Conservation (phyloP, 495 filamentous ascomycete species). For the Aspergillus campestris region DNA sequence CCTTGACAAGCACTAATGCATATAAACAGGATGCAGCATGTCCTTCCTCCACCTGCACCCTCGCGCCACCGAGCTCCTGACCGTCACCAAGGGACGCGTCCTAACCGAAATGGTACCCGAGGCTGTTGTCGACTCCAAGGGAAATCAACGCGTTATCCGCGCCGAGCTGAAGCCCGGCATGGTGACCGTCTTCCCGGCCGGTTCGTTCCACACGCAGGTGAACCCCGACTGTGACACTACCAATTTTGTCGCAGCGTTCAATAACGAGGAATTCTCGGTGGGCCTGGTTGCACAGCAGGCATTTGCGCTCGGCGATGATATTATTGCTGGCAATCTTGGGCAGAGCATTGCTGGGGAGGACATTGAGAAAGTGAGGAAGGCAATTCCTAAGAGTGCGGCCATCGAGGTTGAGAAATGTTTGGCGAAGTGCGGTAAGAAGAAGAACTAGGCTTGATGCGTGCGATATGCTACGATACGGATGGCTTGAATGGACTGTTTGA, state of each 20-base stretch:
- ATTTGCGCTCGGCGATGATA: slow-evolving; percentile 14
- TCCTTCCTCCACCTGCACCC: slow-evolving; percentile 34
- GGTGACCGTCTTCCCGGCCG: slow-evolving; percentile 42
- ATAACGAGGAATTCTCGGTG: slow-evolving; percentile 16
- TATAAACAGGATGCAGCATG: slow-evolving; percentile 35
- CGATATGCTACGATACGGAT: too few relatives aligned
- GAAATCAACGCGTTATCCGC: slow-evolving; percentile 19
- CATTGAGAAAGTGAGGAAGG: slow-evolving; percentile 15
- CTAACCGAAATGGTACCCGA: slow-evolving; percentile 37
- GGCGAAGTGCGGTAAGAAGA: slow-evolving; percentile 16
- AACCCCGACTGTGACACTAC: slow-evolving; percentile 34
- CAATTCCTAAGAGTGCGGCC: slow-evolving; percentile 9
- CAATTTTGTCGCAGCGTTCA: slow-evolving; percentile 21
- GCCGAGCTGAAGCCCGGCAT: slow-evolving; percentile 27
- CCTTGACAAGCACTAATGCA: neutral
- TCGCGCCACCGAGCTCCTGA: slow-evolving; percentile 37
- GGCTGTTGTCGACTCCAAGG: slow-evolving; percentile 14
- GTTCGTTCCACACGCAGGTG: slow-evolving; percentile 41
- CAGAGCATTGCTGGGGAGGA: slow-evolving; percentile 18
- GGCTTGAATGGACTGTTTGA: too few relatives aligned
- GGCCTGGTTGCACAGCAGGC: slow-evolving; percentile 12
- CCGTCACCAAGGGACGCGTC: slow-evolving; percentile 28
- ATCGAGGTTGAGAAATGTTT: slow-evolving; percentile 21
- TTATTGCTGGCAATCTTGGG: slow-evolving; percentile 15
- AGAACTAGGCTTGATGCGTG: slow-evolving; percentile 9